Evolutionary conservation across 169 alveolate genomes (phyloP).

Genomic region (Neospora caninum): DNA sequence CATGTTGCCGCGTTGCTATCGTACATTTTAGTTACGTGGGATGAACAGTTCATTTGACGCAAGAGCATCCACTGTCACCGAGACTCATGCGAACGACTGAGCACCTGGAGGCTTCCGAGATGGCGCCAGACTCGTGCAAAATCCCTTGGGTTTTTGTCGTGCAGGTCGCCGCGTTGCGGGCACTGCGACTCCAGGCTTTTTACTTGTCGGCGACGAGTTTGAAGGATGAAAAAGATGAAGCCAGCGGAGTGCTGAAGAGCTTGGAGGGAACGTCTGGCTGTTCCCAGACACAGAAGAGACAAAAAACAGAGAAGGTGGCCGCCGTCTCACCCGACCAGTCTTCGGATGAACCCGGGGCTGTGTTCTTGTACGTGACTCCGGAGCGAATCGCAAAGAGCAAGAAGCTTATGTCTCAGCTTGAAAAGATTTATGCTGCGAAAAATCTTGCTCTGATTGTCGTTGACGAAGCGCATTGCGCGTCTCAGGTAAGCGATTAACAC

Average conservation of each 20-base stretch:
- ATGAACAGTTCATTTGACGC: no score
- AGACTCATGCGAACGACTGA: no score
- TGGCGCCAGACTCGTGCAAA: not conserved
- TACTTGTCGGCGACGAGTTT: conserved; percentile 1
- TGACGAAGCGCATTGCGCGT: conserved; percentile 95
- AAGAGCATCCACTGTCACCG: no score
- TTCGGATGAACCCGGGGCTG: not conserved
- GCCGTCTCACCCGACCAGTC: not conserved
- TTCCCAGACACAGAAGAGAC: not conserved
- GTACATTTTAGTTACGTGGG: no score
- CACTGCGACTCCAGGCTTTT: conserved; percentile 5
- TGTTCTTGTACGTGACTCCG: conserved; percentile 92
- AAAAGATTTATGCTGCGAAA: conserved; percentile 79
- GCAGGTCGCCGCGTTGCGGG: conserved; percentile 43
- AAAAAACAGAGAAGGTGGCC: not conserved
- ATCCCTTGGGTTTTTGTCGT: not conserved
- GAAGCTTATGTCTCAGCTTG: conserved; percentile 79
- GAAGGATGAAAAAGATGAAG: not conserved
- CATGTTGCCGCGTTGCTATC: no score
- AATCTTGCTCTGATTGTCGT: conserved; percentile 79
- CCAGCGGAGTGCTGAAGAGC: not conserved
- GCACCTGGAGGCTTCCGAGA: no score
- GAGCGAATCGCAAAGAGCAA: conserved; percentile 90
- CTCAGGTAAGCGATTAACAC: conserved; percentile 56
- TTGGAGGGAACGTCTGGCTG: not conserved